Percentiles rank a stretch among this genome's conserved stretches.
Conservation (phyloP, 352 stramenopile genomes). For the Phytopythium cucurbitacearum region DNA sequence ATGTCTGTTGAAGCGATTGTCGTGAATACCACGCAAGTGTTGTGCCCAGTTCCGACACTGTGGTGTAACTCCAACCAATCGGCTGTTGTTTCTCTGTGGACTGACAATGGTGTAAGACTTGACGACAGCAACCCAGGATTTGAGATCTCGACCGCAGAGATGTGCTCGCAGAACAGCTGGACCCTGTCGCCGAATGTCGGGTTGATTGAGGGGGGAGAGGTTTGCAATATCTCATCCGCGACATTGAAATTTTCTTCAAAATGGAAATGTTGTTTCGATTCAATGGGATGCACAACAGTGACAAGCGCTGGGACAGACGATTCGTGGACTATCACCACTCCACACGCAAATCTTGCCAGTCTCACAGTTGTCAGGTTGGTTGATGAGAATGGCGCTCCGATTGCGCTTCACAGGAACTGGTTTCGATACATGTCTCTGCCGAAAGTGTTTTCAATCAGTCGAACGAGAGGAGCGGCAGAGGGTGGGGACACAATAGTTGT, state of each 20-base stretch:
- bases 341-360: constrained; percentile 10
- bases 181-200: constrained; percentile 19
- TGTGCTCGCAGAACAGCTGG: constrained; percentile 12
- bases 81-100: constrained; percentile 28
- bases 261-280: constrained; percentile 38
- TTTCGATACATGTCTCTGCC: constrained; percentile 27
- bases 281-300: constrained; percentile 14
- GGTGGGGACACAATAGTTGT: constrained; percentile 23
- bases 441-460: constrained; percentile 18
- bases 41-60: constrained; percentile 17
- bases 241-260: not conserved
- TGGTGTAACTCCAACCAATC: constrained; percentile 11
- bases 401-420: constrained; percentile 19
- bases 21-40: constrained; percentile 30
- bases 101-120: constrained; percentile 7
- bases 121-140: constrained; percentile 1
- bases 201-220: constrained; percentile 6
- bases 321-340: constrained; percentile 12
- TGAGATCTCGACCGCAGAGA: not conserved
- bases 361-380: constrained; percentile 18
- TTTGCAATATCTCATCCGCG: not conserved
- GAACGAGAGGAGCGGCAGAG: constrained; percentile 8
- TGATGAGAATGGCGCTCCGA: not conserved
- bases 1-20: constrained; percentile 17
- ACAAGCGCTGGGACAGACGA: constrained; percentile 1